Conservation (phyloP, 2,329 filamentous ascomycete genomes). For the Cytospora paraplurivora region DNA sequence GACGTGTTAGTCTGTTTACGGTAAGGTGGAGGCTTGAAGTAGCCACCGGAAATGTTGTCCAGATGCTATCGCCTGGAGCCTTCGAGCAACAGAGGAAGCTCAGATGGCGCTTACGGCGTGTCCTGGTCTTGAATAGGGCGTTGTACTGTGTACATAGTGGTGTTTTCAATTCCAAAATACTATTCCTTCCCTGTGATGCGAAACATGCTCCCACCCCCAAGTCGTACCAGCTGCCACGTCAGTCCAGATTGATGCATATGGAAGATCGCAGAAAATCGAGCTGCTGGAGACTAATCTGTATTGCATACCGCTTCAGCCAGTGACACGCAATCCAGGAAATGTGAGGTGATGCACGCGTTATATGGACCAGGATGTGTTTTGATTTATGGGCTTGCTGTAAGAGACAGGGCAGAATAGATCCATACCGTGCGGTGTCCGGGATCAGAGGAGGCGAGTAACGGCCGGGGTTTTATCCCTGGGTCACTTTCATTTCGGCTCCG, state of each 20-base stretch:
- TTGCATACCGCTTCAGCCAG: conserved; percentile 16
- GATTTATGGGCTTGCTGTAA: conserved; percentile 12
- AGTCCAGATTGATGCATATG: conserved; percentile 15
- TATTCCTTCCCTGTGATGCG: conserved; percentile 16
- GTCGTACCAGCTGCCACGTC: conserved; percentile 13
- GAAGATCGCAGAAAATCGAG: conserved; percentile 19
- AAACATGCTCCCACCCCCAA: conserved; percentile 14
- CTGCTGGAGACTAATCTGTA: conserved; percentile 15
- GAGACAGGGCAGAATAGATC: background rate
- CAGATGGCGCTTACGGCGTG: conserved; percentile 20
- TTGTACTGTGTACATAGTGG: conserved; percentile 6
- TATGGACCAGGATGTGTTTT: conserved; percentile 27
- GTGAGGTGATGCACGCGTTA: conserved; percentile 24
- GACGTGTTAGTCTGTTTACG: conserved; percentile 16
- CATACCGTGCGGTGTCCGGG: background rate
- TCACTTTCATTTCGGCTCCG: background rate
- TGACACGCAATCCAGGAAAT: conserved; percentile 16
- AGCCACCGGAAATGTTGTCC: conserved; percentile 3
- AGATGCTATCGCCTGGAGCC: background rate
- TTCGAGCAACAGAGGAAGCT: background rate
- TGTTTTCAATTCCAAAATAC: conserved; percentile 5
- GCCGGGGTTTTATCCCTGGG: conserved; percentile 2
- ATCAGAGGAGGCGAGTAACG: conserved; percentile 15
- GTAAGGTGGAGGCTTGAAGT: conserved; percentile 20
- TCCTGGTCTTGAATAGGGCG: conserved; percentile 12